Percentiles rank a stretch among this genome's conserved stretches.
Evolutionary conservation across 768 basidiomycete genomes (phyloP).

Genomic region (Candolleomyces aberdarensis): DNA sequence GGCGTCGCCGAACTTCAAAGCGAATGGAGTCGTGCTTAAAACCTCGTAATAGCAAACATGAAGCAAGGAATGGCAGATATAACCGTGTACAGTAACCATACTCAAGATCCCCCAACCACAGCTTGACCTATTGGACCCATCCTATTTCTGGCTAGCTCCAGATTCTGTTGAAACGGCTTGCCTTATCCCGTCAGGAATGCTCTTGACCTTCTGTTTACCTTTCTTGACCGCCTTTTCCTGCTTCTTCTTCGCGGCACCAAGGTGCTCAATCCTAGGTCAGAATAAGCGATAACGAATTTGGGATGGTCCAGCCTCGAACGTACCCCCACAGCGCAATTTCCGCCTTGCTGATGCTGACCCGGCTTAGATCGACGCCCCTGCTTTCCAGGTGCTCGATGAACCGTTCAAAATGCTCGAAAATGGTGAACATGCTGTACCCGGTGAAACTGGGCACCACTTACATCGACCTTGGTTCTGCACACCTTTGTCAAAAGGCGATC

Average conservation of each 20-base stretch:
- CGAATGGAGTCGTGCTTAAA: conserved; percentile 63
- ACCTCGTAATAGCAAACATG: neutral
- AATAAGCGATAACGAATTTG: too few relatives aligned
- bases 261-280: conserved; percentile 41
- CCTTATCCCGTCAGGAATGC: conserved; percentile 22
- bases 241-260: conserved; percentile 41
- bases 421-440: neutral
- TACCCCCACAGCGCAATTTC: conserved; percentile 57
- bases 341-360: conserved; percentile 59
- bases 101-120: neutral
- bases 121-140: neutral
- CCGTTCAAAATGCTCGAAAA: conserved; percentile 50
- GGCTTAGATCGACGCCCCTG: conserved; percentile 55
- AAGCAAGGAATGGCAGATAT: neutral
- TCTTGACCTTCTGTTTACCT: conserved; percentile 30
- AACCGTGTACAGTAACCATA: neutral
- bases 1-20: conserved; percentile 66
- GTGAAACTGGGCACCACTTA: neutral
- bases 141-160: neutral
- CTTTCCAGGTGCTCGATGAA: conserved; percentile 52
- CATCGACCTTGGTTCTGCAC: too few relatives aligned
- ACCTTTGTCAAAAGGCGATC: too few relatives aligned
- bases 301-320: conserved; percentile 10
- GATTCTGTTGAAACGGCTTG: neutral
- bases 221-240: conserved; percentile 25